Percentiles rank a stretch among this genome's conserved stretches.
These are phyloP conservation scores for Noccaea bulbosa DNA, from an alignment of 345 rosid genomes.

Conservation along the genomic window DNA sequence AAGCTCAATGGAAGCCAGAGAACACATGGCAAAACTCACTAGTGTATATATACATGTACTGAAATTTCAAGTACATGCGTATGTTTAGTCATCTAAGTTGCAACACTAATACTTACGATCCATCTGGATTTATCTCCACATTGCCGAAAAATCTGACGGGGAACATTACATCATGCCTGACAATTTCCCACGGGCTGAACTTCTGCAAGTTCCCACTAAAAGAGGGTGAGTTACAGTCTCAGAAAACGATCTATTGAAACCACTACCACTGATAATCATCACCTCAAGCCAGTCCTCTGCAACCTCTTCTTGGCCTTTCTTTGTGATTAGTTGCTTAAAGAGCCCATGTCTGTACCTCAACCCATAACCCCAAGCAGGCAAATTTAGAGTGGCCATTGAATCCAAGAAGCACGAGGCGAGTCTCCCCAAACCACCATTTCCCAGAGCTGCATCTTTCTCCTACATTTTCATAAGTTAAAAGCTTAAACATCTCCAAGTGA, in stretches of 20 bases:
- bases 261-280: conserved; percentile 13
- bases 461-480: conserved; percentile 38
- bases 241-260: conserved; percentile 30
- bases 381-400: conserved; percentile 92
- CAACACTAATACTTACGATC: conserved; percentile 64
- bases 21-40: conserved; percentile 4
- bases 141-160: conserved; percentile 90
- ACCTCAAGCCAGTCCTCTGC: conserved; percentile 99
- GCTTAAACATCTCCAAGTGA: conserved; percentile 25
- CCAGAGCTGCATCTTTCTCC: conserved; percentile 99
- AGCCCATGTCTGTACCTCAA: conserved; percentile 93
- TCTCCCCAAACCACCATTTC: conserved; percentile 98
- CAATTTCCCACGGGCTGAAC: conserved; percentile 98
- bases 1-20: conserved; percentile 8
- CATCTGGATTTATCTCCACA: conserved; percentile 75
- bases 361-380: conserved; percentile 99
- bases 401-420: conserved; percentile 97
- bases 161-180: conserved; percentile 85
- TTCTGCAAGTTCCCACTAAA: conserved; percentile 64
- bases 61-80: not conserved
- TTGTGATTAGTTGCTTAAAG: conserved; percentile 82
- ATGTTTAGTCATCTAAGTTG: conserved; percentile 22
- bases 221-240: conserved; percentile 26
- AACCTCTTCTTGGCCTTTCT: conserved; percentile 90
- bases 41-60: not conserved